Conservation (phyloP, 345 rosid species). For the Noccaea bulbosa region DNA sequence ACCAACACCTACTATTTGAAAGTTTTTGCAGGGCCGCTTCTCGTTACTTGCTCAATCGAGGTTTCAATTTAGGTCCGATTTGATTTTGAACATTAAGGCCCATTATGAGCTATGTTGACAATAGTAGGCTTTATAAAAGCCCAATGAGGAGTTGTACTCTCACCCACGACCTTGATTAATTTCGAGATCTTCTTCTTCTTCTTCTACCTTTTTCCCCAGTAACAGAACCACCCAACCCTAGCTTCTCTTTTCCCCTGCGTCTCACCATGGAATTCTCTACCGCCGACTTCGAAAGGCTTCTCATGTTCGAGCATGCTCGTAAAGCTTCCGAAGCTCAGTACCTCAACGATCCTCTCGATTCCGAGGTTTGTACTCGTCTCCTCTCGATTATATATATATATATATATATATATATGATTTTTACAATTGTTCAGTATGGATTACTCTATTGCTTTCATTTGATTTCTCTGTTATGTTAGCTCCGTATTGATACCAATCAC, state of each 20-base stretch:
- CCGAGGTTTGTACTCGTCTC: slow-evolving; percentile 48
- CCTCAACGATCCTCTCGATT: slow-evolving; percentile 62
- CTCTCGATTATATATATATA: neutral
- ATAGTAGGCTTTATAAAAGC: neutral
- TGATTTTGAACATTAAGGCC: no score
- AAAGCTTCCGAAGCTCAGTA: slow-evolving; percentile 61
- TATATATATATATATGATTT: no score
- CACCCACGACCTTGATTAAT: neutral
- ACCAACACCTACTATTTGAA: no score
- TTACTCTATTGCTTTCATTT: neutral
- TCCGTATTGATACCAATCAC: slow-evolving; percentile 1
- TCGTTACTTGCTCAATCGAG: neutral
- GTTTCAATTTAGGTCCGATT: no score
- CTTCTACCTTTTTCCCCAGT: no score
- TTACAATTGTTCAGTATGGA: neutral
- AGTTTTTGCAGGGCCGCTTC: neutral
- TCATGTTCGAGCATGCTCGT: slow-evolving; percentile 60
- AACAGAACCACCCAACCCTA: slow-evolving; percentile 30
- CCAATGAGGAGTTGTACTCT: neutral
- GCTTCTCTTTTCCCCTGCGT: neutral
- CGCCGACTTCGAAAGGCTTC: slow-evolving; percentile 60
- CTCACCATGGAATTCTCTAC: slow-evolving; percentile 61
- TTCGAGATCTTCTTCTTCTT: neutral
- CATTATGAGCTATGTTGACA: no score
- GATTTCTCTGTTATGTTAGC: neutral